Base-by-base conservation (phyloP, 345 rosid species). In the Acer negundo region DNA sequence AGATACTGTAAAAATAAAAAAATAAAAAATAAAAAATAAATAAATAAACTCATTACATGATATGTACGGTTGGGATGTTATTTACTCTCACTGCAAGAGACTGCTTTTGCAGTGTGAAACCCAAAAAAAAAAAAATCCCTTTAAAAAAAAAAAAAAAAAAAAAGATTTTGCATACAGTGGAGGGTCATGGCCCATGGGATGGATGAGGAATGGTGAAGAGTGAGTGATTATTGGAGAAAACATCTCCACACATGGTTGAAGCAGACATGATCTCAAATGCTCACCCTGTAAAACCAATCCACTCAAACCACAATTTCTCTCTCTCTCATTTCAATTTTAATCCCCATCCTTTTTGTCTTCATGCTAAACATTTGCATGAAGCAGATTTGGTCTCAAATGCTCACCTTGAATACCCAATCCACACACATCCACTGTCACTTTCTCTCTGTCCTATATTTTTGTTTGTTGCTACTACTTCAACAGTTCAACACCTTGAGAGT, bases 231-330 rank as follows among this genome's bases (percentile, higher is more conserved):
- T 35, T 35, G 38, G 38, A 35, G 38, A 35, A 35, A 35, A 35
- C 38, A 35, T 56, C 62, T 56, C 62, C 62, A n/a, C 62, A n/a
- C 26, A 59, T 59, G 63, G 20, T 59, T 59, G 63, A 59, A 59
- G 63, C 63, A 20, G 63, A 59, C 63, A 20, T 20, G 63, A 4
- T 20, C 63, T 59, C 26, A 20, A 78, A 70, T 78, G 10, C 58
- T 51, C 46, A 59, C 80, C 77, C 67, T 75, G 70, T 51, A 82
- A 78, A 78, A 47, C 79, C 82, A 82, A 82, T 82, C 78, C 78
- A 67, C 24, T 2, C 20, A 44, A n/a, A 3, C 58, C 58, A 53
- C 58, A 53, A 16, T 53, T 16, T 53, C 58, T 51, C 10, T 51
- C 56, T 51, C 56, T 51, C 58, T 53, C 58, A 53, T 53, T 59